phyloP scores from a whole-genome alignment of 257 asterid species.

The Ehretia macrophylla region DNA sequence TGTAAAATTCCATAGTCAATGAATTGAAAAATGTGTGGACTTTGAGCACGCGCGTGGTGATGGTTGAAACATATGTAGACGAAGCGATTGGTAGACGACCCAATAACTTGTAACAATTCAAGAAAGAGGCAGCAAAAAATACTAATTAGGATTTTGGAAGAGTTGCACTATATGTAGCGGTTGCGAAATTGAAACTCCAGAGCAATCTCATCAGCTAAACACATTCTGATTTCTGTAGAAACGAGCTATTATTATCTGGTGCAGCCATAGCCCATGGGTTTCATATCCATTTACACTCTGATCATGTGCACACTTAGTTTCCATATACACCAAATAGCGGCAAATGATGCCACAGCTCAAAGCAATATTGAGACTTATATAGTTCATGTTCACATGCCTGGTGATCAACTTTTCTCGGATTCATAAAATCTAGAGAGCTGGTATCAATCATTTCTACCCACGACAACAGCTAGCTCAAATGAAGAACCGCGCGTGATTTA shows the following conservation, averaged over 20 bases:
- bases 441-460: constrained; percentile 27
- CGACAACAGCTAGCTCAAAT: background rate
- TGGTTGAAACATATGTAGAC: too few relatives aligned
- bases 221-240: too few relatives aligned
- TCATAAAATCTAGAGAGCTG: constrained; percentile 18
- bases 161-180: too few relatives aligned
- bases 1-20: too few relatives aligned
- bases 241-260: constrained; percentile 18
- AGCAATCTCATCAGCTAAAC: too few relatives aligned
- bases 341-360: background rate
- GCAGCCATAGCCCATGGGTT: background rate
- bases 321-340: background rate
- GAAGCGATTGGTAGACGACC: too few relatives aligned
- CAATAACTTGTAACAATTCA: too few relatives aligned
- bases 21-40: too few relatives aligned
- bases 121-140: too few relatives aligned
- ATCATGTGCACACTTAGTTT: constrained; percentile 3
- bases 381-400: constrained; percentile 22
- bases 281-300: background rate
- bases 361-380: constrained; percentile 23
- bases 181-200: too few relatives aligned
- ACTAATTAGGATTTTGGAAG: too few relatives aligned
- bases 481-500: constrained; percentile 19
- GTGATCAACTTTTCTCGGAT: background rate
- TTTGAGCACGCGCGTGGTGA: too few relatives aligned